Evolutionary conservation across 1,139 yeast species (phyloP), one percentile per base, ranked within the genome.

Genomic region (Candida anutae): DNA sequence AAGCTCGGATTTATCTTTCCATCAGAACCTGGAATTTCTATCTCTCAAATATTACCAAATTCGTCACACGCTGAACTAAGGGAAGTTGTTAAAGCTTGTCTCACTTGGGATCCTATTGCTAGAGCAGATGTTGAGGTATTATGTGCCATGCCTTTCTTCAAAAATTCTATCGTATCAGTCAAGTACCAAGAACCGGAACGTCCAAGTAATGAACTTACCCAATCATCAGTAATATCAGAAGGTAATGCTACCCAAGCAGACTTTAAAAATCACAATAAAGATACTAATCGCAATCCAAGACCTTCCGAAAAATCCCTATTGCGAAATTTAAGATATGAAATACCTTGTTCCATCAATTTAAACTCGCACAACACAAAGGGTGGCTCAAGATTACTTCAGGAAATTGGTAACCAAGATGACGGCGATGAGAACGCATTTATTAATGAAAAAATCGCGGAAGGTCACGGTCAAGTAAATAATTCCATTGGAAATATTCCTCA

Each of bases 61-160:
- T 38, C 51, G 1, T 37, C 32, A 6, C 45, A 52, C 17, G 16
- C 23, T 2, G 56, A 55, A 5, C 56, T 77, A 25, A 57, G 62
- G 26, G 68, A 69, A 13, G 72, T 77, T 3, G 62, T 77, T n/a
- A 61, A 63, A 40, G 52, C 57, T 0, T 79, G 87, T 44, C 57
- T 79, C 17, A 52, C 62, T 9, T 79, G 90, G 90, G 72, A 78
- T 46, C 87, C 88, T 2, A 50, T 54, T 16, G 45, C 53, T 5
- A 61, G 90, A 41, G 63, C 70, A 1, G 62, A 65, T 29, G 75
- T 67, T 4, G 58, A 55, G 4, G 51, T 50, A 5, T 36, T 79
- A 16, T 57, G 74, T 32, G 30, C 54, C 10, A 58, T 72, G 69
- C 55, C 68, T 0, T 81, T 74, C 45, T 80, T 80, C 47, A 52